Conservation (phyloP, 441 rosid genomes). For the Populus tomentosa region DNA sequence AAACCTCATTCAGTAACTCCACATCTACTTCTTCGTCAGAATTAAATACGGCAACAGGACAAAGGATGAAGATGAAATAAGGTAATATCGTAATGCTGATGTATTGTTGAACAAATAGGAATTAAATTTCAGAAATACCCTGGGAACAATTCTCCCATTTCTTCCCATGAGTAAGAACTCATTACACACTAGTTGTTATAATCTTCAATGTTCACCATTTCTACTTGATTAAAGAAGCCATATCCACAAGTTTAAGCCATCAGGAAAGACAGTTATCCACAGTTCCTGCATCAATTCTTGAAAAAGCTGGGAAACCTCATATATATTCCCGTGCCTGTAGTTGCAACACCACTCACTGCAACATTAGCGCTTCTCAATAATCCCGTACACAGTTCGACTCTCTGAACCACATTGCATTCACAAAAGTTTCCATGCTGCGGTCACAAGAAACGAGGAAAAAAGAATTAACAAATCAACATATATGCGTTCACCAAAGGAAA, state of each 20-base stretch:
- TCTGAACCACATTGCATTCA: constrained; percentile 22
- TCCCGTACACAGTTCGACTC: background rate
- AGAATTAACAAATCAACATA: background rate
- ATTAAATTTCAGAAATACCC: constrained; percentile 15
- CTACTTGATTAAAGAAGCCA: constrained; percentile 14
- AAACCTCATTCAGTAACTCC: background rate
- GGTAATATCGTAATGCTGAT: background rate
- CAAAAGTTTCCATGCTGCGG: constrained; percentile 59
- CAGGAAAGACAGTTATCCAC: constrained; percentile 26
- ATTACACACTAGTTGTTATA: constrained; percentile 14
- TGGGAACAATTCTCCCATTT: constrained; percentile 19
- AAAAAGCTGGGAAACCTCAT: constrained; percentile 2
- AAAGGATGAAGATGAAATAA: background rate
- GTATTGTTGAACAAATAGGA: constrained; percentile 3
- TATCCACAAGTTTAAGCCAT: constrained; percentile 31
- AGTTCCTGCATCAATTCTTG: constrained; percentile 23
- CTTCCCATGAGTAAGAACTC: constrained; percentile 1
- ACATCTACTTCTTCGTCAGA: background rate
- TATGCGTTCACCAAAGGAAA: background rate
- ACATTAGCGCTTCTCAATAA: constrained; percentile 19
- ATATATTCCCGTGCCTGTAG: constrained; percentile 1
- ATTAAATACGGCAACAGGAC: background rate
- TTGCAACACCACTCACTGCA: constrained; percentile 11
- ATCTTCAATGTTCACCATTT: constrained; percentile 19
- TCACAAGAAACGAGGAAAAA: background rate